Conservation (phyloP, 2,329 filamentous ascomycete genomes). For the Alternaria consortialis region DNA sequence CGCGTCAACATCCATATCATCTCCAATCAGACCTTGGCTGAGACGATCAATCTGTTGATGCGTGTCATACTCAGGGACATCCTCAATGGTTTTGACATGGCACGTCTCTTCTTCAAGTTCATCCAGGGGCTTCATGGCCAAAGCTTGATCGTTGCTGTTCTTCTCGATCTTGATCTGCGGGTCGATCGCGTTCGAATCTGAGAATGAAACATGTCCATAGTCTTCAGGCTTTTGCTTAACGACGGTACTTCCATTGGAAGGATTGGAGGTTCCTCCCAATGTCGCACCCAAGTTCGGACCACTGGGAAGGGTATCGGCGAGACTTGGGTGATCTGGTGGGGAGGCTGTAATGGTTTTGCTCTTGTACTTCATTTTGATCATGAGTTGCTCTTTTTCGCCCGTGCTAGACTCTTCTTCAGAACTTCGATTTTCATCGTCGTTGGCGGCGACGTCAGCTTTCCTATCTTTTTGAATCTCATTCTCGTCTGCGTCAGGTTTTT, state of each 20-base stretch:
- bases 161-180: background rate
- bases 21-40: background rate
- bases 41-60: background rate
- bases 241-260: background rate
- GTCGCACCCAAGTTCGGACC: too few species aligned
- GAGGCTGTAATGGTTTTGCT: background rate
- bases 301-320: background rate
- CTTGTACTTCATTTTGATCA: constrained; percentile 7
- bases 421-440: background rate
- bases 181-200: background rate
- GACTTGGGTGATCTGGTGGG: background rate
- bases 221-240: background rate
- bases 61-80: background rate
- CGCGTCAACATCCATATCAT: background rate
- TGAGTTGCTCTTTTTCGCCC: background rate
- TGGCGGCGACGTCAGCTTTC: background rate
- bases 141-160: background rate
- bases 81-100: background rate
- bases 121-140: background rate
- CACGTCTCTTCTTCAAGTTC: background rate
- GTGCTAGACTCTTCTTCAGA: background rate
- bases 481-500: background rate
- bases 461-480: background rate
- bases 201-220: background rate
- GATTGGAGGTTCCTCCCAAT: too few species aligned